phyloP scores from a whole-genome alignment of 306 rosid species.

The Cucurbita moschata region DNA sequence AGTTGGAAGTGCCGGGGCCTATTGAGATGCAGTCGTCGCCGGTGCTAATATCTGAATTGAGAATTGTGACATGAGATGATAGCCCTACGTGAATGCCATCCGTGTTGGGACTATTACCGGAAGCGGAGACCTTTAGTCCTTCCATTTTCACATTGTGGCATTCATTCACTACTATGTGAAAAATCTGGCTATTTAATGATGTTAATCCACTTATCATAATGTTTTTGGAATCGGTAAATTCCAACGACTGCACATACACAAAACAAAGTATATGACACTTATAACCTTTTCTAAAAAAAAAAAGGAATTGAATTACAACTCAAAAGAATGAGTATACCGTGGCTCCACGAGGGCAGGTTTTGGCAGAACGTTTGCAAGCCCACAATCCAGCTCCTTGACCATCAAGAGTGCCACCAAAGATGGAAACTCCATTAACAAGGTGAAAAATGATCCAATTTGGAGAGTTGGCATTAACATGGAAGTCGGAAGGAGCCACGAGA shows the following conservation, averaged over 20 bases:
- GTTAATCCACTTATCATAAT: background rate
- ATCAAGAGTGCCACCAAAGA: slow-evolving; percentile 34
- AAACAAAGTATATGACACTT: too few relatives aligned
- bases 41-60: background rate
- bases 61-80: background rate
- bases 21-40: background rate
- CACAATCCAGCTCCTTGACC: slow-evolving; percentile 40
- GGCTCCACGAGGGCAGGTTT: slow-evolving; percentile 41
- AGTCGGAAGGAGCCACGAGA: slow-evolving; percentile 42
- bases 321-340: slow-evolving; percentile 12
- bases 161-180: background rate
- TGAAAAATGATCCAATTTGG: slow-evolving; percentile 43
- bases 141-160: background rate
- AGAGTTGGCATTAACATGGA: slow-evolving; percentile 21
- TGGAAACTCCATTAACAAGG: slow-evolving; percentile 19
- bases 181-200: background rate
- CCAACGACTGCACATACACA: background rate
- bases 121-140: background rate
- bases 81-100: background rate
- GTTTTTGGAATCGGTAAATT: background rate
- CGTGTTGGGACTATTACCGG: background rate
- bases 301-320: background rate
- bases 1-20: background rate
- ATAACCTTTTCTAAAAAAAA: too few relatives aligned
- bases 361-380: slow-evolving; percentile 35